Evolutionary conservation across 75 land plant species (phyloP), one percentile per base, ranked within the genome.

Genomic region (Cryptomeria japonica): DNA sequence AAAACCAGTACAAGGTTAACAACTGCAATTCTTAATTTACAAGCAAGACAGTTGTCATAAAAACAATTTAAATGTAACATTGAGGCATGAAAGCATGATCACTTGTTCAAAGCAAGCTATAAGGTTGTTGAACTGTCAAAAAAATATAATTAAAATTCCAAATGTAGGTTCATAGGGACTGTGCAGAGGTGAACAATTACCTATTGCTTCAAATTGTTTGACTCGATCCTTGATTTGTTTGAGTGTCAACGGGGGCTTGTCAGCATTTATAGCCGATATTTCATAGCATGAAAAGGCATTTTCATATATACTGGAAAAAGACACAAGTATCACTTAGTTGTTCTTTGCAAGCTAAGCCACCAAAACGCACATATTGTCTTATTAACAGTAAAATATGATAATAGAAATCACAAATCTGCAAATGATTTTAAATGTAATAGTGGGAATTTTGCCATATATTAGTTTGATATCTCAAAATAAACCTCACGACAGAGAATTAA

Each of bases 231-330:
- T 97, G 44, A 96, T 94, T 87, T 97, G 94, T 55, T 89, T 85
- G 14, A 93, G 80, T 22, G 93, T 84, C 55, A 97, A 75, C 53
- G 99, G 95, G 58, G 99, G 99, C 88, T 97, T 97, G 83, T 97
- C 99, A 47, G 99, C 98, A 93, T 97, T 97, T 55, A 97, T 89
- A 64, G 96, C 99, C 61, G 99, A 96, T 37, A 97, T 88, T 88
- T 97, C 99, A 92, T 92, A 97, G 91, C 95, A 95, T n/a, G 97
- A 96, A 89, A 90, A 85, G 3, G 93, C 96, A 91, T 92, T 91
- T 78, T 91, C 89, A 86, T 58, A 88, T 46, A 97, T 89, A 80
- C 96, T 96, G 91, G 83, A 91, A 79, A 15, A 73, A 80, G 38
- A 49, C 25, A 80, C 8, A 88, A 75, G 68, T 36, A 79, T 38